These are phyloP conservation scores for Phialophora expanda DNA, from an alignment of 2,329 filamentous ascomycete species.

Conservation along the genomic window DNA sequence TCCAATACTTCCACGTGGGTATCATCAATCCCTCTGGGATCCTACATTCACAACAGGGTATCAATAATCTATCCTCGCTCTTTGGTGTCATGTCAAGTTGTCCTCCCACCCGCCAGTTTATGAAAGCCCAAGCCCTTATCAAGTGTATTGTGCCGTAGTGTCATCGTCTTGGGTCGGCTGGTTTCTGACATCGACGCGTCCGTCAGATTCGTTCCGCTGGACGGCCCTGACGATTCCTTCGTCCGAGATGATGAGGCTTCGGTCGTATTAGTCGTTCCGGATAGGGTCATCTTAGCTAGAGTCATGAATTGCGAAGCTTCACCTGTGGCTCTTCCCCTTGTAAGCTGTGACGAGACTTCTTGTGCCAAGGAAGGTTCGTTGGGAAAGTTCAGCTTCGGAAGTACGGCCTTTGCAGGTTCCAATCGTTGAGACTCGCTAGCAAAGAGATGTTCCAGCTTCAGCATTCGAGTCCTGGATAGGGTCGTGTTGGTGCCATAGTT, in stretches of 20 bases:
- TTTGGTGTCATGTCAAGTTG: neutral
- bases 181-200: neutral
- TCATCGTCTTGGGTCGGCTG: neutral
- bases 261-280: neutral
- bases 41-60: slow-evolving; percentile 19
- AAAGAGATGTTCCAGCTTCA: slow-evolving; percentile 9
- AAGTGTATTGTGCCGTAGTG: neutral
- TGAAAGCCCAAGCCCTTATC: neutral
- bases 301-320: neutral
- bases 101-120: slow-evolving; percentile 5
- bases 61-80: slow-evolving; percentile 13
- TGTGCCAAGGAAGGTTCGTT: slow-evolving; percentile 14
- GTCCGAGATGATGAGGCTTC: neutral
- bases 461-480: slow-evolving; percentile 5
- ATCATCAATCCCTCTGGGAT: slow-evolving; percentile 12
- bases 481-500: slow-evolving; percentile 12
- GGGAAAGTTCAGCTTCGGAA: slow-evolving; percentile 10
- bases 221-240: neutral
- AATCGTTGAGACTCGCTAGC: neutral
- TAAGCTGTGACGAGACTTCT: slow-evolving; percentile 7
- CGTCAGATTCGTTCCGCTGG: slow-evolving; percentile 1
- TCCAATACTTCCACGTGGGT: slow-evolving; percentile 16
- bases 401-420: slow-evolving; percentile 6
- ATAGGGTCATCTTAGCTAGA: neutral
- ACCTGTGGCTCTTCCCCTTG: neutral